phyloP scores from a whole-genome alignment of 371 early-diverging fungal genomes.

The Rhizopus microsporus region DNA sequence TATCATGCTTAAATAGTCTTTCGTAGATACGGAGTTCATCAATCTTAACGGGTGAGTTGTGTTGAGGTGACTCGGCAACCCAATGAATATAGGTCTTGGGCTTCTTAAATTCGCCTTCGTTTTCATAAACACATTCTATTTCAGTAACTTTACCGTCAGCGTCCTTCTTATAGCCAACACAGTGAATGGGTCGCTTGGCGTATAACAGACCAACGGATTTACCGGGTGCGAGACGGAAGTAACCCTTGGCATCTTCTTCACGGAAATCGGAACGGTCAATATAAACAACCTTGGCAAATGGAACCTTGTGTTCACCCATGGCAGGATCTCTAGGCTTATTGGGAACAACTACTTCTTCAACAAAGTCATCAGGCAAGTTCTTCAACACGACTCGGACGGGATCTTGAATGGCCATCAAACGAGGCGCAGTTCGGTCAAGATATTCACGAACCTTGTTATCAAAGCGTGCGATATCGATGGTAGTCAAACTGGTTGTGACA shows the following conservation, averaged over 20 bases:
- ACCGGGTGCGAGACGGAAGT: conserved; percentile 91
- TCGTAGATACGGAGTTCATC: conserved; percentile 87
- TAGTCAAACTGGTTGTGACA: conserved; percentile 88
- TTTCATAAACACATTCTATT: conserved; percentile 79
- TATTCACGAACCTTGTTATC: conserved; percentile 97
- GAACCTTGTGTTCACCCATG: conserved; percentile 83
- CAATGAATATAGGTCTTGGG: conserved; percentile 99
- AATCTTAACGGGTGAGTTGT: conserved; percentile 80
- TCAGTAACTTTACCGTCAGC: conserved; percentile 76
- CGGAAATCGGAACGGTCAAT: conserved; percentile 97
- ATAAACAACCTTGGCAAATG: conserved; percentile 87
- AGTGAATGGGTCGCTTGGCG: conserved; percentile 83
- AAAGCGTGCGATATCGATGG: conserved; percentile 90
- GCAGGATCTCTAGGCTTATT: conserved; percentile 87
- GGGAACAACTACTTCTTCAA: conserved; percentile 75
- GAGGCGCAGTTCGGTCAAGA: conserved; percentile 89
- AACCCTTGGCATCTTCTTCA: conserved; percentile 88
- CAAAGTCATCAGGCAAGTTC: conserved; percentile 81
- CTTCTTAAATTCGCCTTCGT: conserved; percentile 68
- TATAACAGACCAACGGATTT: conserved; percentile 94
- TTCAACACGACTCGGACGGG: conserved; percentile 89
- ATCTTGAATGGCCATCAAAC: conserved; percentile 89
- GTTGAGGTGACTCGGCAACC: conserved; percentile 86
- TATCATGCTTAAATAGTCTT: conserved; percentile 87
- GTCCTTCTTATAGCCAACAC: conserved; percentile 76